Conservation (phyloP, 1,139 yeast genomes). For the Wickerhamiella pararugosa region DNA sequence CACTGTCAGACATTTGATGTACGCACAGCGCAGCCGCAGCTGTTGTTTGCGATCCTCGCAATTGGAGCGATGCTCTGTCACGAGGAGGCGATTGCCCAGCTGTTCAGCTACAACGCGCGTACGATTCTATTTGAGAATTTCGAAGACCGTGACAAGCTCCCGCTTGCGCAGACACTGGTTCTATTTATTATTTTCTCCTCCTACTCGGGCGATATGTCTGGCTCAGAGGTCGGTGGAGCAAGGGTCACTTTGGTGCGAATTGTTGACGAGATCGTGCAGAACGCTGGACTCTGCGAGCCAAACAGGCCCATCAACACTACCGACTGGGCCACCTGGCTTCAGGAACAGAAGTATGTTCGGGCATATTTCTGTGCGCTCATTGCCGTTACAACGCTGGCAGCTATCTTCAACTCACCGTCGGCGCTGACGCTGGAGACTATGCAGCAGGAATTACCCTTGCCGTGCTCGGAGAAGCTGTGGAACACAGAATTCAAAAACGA, state of each 20-base stretch:
- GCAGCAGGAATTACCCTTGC: constrained; percentile 18
- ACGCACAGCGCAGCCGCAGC: constrained; percentile 20
- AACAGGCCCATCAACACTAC: constrained; percentile 1
- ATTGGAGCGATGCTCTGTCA: constrained; percentile 24
- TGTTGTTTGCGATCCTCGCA: constrained; percentile 24
- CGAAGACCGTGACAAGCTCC: constrained; percentile 19
- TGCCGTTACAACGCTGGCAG: constrained; percentile 21
- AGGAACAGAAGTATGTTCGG: constrained; percentile 21
- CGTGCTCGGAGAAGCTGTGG: constrained; percentile 22
- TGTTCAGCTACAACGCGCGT: constrained; percentile 14
- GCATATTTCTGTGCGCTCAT: constrained; percentile 22
- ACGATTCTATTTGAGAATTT: constrained; percentile 7
- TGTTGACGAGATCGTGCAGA: neutral
- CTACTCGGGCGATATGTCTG: constrained; percentile 23
- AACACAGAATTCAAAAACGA: constrained; percentile 6
- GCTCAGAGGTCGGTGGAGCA: constrained; percentile 20
- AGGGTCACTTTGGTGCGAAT: constrained; percentile 16
- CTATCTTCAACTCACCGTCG: constrained; percentile 21
- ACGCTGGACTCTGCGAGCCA: neutral
- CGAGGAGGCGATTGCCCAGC: constrained; percentile 20
- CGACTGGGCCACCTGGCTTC: constrained; percentile 20
- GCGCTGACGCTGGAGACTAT: constrained; percentile 16
- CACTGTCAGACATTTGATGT: constrained; percentile 24
- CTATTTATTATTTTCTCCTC: constrained; percentile 21
- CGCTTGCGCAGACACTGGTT: constrained; percentile 19